Evolutionary conservation across 345 rosid species (phyloP).

Genomic region (Acer negundo): DNA sequence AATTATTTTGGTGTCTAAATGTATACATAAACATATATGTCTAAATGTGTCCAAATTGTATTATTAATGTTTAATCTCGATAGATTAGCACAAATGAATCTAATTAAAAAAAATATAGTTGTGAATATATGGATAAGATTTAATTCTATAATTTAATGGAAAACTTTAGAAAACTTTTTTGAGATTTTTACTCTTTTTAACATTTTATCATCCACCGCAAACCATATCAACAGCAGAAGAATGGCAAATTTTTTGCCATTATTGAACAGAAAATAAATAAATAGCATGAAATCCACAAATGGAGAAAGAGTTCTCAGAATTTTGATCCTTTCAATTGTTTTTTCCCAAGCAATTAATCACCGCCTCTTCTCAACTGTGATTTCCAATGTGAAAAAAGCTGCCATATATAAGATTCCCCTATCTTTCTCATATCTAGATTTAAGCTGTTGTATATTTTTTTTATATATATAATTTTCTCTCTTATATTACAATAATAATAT

Average conservation of each 20-base stretch:
- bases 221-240: not conserved
- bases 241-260: constrained; percentile 3
- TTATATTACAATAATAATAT: too few species aligned
- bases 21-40: too few species aligned
- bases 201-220: not conserved
- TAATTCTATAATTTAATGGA: not conserved
- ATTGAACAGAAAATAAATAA: not conserved
- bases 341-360: not conserved
- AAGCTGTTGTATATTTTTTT: too few species aligned
- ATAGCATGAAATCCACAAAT: constrained; percentile 6
- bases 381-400: too few species aligned
- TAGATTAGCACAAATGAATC: not conserved
- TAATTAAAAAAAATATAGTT: not conserved
- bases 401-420: too few species aligned
- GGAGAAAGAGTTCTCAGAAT: not conserved
- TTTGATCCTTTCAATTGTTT: not conserved
- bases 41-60: too few species aligned
- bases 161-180: too few species aligned
- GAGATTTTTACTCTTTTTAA: too few species aligned
- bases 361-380: not conserved
- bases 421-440: too few species aligned
- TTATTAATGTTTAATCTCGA: too few species aligned
- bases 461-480: too few species aligned
- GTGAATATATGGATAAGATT: not conserved
- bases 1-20: too few species aligned